Evolutionary conservation across 179 eudicot species (phyloP), one percentile per base, ranked within the genome.

Genomic region (Amaranthus tricolor): DNA sequence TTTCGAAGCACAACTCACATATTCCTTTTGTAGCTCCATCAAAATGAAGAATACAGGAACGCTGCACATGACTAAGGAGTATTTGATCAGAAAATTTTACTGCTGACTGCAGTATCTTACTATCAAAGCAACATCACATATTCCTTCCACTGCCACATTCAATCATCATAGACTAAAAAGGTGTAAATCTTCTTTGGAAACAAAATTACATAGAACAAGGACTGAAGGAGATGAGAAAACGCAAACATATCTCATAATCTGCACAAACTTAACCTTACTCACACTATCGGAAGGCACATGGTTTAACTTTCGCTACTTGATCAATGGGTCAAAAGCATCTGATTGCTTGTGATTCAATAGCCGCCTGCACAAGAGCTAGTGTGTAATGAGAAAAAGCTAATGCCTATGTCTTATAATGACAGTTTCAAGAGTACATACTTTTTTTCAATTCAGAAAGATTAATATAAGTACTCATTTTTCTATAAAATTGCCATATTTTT

Each of bases 1-100:
- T 85, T 68, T 82, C 91, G 86, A 75, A 95, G 83, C 70, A 95
- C 86, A 76, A 87, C 99, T 81, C 99, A n/a, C n/a, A n/a, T n/a
- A n/a, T 95, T 76, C 99, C 99, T 84, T 91, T 93, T 61, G 98
- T 91, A 62, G 99, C 99, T 77, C 99, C 99, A 84, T 95, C 99
- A 85, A 95, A 95, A 82, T 91, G 97, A 72, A 93, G 77, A 71
- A 85, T 80, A 82, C 99, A 95, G 24, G 85, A 84, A 54, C 67
- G 77, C 94, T 91, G 86, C 78, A 75, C 16, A 66, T 71, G 57
- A 85, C 67, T n/a, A 77, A 62, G 68, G 52, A 71, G 48, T 66
- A 24, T 59, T 59, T 54, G 52, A 59, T 53, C 76, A 53, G 12
- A 11, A 43, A 9, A 15, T 49, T 52, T 55, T 15, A 60, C 50